phyloP scores from a whole-genome alignment of 148 eudicot species.

The Camellia sinensis region DNA sequence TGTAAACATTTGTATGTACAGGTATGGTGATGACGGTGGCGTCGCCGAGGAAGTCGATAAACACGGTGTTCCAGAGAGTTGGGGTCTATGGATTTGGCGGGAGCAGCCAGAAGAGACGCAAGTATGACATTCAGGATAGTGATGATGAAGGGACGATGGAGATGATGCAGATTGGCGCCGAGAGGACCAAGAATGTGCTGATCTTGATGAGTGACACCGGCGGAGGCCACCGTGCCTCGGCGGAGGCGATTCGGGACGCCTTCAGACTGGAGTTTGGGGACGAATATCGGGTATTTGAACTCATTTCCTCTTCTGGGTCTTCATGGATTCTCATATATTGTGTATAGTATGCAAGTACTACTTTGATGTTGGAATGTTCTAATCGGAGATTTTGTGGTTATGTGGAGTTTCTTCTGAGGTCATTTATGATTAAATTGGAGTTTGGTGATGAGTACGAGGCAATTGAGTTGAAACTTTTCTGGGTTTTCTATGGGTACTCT shows the following conservation, averaged over 20 bases:
- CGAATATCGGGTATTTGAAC: slow-evolving; percentile 61
- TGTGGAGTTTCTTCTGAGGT: neutral
- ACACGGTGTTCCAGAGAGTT: slow-evolving; percentile 65
- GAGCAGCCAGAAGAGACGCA: slow-evolving; percentile 38
- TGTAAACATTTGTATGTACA: neutral
- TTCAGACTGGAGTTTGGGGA: slow-evolving; percentile 81
- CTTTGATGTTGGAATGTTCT: no score
- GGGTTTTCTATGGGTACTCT: neutral
- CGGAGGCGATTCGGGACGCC: slow-evolving; percentile 91
- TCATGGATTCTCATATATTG: neutral
- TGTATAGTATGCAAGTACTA: no score
- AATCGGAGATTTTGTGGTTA: neutral
- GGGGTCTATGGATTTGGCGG: slow-evolving; percentile 46
- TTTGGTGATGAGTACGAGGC: neutral
- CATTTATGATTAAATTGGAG: neutral
- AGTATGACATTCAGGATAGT: slow-evolving; percentile 15
- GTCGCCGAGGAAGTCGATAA: slow-evolving; percentile 55
- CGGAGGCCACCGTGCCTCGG: slow-evolving; percentile 95
- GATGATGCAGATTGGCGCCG: slow-evolving; percentile 84
- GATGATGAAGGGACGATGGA: slow-evolving; percentile 67
- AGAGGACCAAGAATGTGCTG: slow-evolving; percentile 81
- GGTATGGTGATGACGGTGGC: slow-evolving; percentile 49
- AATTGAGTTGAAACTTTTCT: neutral
- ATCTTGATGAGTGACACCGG: slow-evolving; percentile 99
- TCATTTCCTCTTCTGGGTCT: neutral